Percentiles rank a stretch among this genome's conserved stretches.
These are phyloP conservation scores for Venturia pyrina DNA, from an alignment of 2,329 filamentous ascomycete genomes.

Conservation along the genomic window DNA sequence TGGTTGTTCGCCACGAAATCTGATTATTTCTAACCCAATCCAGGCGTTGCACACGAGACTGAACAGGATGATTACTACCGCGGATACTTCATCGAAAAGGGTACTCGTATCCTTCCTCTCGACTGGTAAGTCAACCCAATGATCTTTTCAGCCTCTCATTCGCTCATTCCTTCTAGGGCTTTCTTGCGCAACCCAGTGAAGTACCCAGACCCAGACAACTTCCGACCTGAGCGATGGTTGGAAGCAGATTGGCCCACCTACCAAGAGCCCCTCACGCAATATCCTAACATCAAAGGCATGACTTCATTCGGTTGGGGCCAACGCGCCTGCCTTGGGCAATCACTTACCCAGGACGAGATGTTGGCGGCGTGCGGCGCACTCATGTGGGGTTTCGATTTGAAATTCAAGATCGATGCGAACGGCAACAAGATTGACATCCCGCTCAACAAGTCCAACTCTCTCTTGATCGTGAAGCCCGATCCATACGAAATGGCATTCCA, in stretches of 20 bases:
- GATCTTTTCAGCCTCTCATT: background rate
- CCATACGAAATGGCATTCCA: conserved; percentile 46
- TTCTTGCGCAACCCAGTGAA: conserved; percentile 48
- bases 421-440: conserved; percentile 33
- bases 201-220: conserved; percentile 55
- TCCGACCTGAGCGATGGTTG: conserved; percentile 53
- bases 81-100: conserved; percentile 43
- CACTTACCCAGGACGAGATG: conserved; percentile 48
- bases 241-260: conserved; percentile 54
- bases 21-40: conserved; percentile 13
- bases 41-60: conserved; percentile 41
- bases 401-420: conserved; percentile 38
- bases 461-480: conserved; percentile 49
- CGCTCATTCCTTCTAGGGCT: conserved; percentile 29
- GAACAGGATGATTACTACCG: conserved; percentile 44
- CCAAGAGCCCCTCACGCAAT: conserved; percentile 53
- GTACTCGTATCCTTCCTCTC: conserved; percentile 24
- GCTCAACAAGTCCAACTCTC: conserved; percentile 41
- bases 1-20: conserved; percentile 14
- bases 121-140: conserved; percentile 13
- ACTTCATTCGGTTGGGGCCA: conserved; percentile 57
- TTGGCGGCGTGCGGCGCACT: conserved; percentile 41
- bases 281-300: conserved; percentile 54
- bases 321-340: conserved; percentile 52
- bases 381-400: conserved; percentile 38